Evolutionary conservation across 352 stramenopile species (phyloP).

Genomic region (Hyphochytrium catenoides): DNA sequence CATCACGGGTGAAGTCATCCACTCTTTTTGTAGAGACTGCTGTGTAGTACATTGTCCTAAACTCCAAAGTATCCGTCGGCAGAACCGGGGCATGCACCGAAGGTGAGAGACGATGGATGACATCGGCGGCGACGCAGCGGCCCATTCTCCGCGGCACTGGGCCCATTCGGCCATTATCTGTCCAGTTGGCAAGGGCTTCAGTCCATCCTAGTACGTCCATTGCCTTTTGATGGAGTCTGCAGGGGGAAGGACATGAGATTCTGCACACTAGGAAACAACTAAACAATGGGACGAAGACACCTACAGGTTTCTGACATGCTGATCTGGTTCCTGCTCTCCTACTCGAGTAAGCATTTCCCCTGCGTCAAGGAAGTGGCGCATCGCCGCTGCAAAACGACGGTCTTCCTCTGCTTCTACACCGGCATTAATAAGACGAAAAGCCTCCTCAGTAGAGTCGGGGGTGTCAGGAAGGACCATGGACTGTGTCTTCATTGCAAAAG

Average conservation of each 20-base stretch:
- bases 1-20: constrained; percentile 6
- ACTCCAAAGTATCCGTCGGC: no score
- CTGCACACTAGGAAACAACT: no score
- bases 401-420: constrained; percentile 14
- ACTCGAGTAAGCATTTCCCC: constrained; percentile 57
- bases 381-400: constrained; percentile 37
- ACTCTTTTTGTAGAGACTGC: constrained; percentile 7
- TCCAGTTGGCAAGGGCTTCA: constrained; percentile 6
- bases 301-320: constrained; percentile 59
- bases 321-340: constrained; percentile 36
- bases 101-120: no score
- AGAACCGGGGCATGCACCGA: no score
- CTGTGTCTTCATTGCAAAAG: no score
- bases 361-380: constrained; percentile 52
- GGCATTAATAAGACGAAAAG: constrained; percentile 5
- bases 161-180: constrained; percentile 3
- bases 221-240: no score
- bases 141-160: constrained; percentile 4
- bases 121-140: no score
- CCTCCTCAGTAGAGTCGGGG: constrained; percentile 6
- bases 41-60: constrained; percentile 10
- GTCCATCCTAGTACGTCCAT: constrained; percentile 6
- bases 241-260: no score
- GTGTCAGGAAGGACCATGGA: constrained; percentile 3
- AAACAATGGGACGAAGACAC: no score